phyloP scores from a whole-genome alignment of 306 rosid species.

The Albizia julibrissin region DNA sequence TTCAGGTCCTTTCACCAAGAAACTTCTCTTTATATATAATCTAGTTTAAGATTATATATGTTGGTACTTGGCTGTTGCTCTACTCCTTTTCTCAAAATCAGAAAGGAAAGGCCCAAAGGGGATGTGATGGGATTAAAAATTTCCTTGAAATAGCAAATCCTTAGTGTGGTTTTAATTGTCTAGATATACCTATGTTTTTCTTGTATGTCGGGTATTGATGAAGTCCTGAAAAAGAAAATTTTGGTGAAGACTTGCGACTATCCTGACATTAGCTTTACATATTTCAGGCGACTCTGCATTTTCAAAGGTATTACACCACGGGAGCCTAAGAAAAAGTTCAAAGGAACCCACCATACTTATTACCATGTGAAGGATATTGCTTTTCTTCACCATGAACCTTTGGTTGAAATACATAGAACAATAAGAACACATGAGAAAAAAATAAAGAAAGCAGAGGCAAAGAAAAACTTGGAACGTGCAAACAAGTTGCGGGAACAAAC shows the following conservation, averaged over 20 bases:
- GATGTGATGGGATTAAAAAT: not conserved
- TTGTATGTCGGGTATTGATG: not conserved
- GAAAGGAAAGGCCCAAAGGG: not conserved
- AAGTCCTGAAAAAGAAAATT: not conserved
- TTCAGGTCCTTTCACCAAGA: slow-evolving; percentile 61
- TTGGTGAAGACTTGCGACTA: not conserved
- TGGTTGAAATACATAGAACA: slow-evolving; percentile 70
- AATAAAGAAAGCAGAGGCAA: slow-evolving; percentile 82
- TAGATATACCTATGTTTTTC: not conserved
- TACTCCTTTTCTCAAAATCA: not conserved
- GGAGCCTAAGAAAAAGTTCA: slow-evolving; percentile 94
- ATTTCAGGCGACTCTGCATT: slow-evolving; percentile 79
- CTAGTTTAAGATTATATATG: not conserved
- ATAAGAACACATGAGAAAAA: slow-evolving; percentile 72
- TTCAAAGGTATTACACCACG: slow-evolving; percentile 89
- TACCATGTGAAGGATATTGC: slow-evolving; percentile 89
- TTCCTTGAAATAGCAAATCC: not conserved
- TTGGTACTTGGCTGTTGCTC: not conserved
- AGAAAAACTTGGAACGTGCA: slow-evolving; percentile 78
- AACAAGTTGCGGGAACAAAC: slow-evolving; percentile 47
- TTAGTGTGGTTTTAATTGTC: not conserved
- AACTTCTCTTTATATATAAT: not conserved
- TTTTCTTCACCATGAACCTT: slow-evolving; percentile 91
- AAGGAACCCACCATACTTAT: slow-evolving; percentile 88
- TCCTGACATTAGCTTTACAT: slow-evolving; percentile 25